These are phyloP conservation scores for Panellus pusillus DNA, from an alignment of 768 basidiomycete genomes.

Conservation along the genomic window DNA sequence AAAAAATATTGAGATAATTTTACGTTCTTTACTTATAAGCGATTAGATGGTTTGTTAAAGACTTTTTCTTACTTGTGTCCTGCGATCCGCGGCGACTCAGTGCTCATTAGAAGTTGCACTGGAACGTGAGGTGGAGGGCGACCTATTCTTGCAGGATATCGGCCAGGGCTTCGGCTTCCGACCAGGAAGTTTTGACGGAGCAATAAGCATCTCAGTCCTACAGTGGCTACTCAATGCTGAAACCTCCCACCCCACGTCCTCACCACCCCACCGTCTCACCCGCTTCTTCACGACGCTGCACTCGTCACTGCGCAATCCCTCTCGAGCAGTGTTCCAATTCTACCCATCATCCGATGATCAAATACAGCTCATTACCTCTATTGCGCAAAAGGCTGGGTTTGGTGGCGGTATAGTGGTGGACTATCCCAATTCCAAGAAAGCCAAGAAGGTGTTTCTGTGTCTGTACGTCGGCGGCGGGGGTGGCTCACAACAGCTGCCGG, in stretches of 20 bases:
- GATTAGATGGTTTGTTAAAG: too few species aligned
- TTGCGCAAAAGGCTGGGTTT: constrained; percentile 93
- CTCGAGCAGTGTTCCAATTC: constrained; percentile 88
- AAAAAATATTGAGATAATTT: too few species aligned
- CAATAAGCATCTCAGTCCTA: constrained; percentile 97
- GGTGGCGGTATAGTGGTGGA: constrained; percentile 96
- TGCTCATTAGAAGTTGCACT: constrained; percentile 79
- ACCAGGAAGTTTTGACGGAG: constrained; percentile 96
- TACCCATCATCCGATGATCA: constrained; percentile 98
- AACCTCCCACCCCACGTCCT: constrained; percentile 84
- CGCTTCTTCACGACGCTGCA: constrained; percentile 94
- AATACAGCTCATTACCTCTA: constrained; percentile 89
- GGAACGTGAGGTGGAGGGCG: constrained; percentile 93
- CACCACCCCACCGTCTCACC: constrained; percentile 79
- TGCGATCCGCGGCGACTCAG: neutral
- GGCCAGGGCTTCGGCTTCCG: constrained; percentile 98
- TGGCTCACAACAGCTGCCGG: constrained; percentile 63
- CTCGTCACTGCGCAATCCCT: constrained; percentile 81
- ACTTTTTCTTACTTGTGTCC: too few species aligned
- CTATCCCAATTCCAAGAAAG: constrained; percentile 96
- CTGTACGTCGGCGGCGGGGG: constrained; percentile 85
- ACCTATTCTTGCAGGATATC: constrained; percentile 95
- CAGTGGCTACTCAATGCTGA: constrained; percentile 99
- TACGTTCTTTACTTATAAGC: too few species aligned
- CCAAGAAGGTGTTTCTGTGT: constrained; percentile 91